Conservation (phyloP, 2,329 filamentous ascomycete genomes). For the Colletotrichum agaves region DNA sequence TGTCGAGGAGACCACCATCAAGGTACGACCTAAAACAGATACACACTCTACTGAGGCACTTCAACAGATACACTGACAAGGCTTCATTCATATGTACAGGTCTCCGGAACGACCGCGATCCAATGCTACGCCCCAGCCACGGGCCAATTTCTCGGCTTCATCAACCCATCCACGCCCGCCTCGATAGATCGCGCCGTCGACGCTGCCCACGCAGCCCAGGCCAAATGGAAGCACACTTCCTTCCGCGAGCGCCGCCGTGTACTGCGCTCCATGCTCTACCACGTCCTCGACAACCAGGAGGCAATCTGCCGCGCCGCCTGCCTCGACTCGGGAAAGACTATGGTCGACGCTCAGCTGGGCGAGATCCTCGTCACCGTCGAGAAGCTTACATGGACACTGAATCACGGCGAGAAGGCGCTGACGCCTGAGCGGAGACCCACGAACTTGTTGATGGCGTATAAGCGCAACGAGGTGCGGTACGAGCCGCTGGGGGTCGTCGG, state of each 20-base stretch:
- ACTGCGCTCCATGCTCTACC: conserved; percentile 81
- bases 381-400: conserved; percentile 93
- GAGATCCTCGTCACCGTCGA: conserved; percentile 95
- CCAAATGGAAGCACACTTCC: conserved; percentile 79
- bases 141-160: conserved; percentile 80
- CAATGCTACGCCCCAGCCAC: conserved; percentile 93
- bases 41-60: too few species aligned
- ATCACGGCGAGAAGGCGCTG: conserved; percentile 87
- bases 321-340: conserved; percentile 94
- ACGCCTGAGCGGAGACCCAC: conserved; percentile 79
- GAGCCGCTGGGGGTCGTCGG: conserved; percentile 94
- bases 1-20: conserved; percentile 70
- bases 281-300: conserved; percentile 89
- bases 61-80: neutral
- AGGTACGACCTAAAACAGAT: conserved; percentile 50
- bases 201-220: conserved; percentile 79
- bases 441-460: conserved; percentile 95
- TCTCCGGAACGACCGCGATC: conserved; percentile 73
- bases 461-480: conserved; percentile 89
- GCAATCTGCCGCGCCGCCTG: conserved; percentile 87
- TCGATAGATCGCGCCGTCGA: conserved; percentile 84
- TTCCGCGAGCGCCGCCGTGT: conserved; percentile 83
- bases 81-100: conserved; percentile 45
- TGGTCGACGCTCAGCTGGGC: conserved; percentile 91
- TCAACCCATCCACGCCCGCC: conserved; percentile 80